Percentiles rank a stretch among this genome's conserved stretches.
Conservation (phyloP, 2,329 filamentous ascomycete genomes). For the Aspergillus ustus region DNA sequence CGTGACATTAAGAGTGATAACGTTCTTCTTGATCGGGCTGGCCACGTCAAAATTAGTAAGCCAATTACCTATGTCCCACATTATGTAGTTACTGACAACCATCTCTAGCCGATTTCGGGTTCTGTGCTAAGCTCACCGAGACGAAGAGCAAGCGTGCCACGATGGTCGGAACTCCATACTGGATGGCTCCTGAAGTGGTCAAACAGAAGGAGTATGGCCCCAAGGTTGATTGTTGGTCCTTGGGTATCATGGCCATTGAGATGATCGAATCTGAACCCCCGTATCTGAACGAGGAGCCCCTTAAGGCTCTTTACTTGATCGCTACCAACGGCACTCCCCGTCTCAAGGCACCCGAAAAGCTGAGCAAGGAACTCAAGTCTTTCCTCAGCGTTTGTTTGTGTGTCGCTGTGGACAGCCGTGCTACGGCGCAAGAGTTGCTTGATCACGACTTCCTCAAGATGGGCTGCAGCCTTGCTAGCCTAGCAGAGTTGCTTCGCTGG, state of each 20-base stretch:
- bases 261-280: slow-evolving; percentile 99
- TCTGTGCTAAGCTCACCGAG: slow-evolving; percentile 97
- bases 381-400: slow-evolving; percentile 96
- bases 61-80: slow-evolving; percentile 30
- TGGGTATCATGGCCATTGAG: slow-evolving; percentile 99
- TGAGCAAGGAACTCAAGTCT: slow-evolving; percentile 96
- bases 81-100: slow-evolving; percentile 28
- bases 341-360: slow-evolving; percentile 96
- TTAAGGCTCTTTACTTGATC: slow-evolving; percentile 96
- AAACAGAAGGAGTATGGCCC: slow-evolving; percentile 99
- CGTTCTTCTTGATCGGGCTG: slow-evolving; percentile 88
- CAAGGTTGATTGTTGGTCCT: slow-evolving; percentile 98
- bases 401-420: slow-evolving; percentile 92
- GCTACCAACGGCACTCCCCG: slow-evolving; percentile 96
- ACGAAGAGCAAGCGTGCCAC: slow-evolving; percentile 96
- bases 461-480: slow-evolving; percentile 79
- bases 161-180: slow-evolving; percentile 99
- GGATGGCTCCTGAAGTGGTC: slow-evolving; percentile 99
- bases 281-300: slow-evolving; percentile 95
- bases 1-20: slow-evolving; percentile 99
- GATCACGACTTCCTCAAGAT: slow-evolving; percentile 93
- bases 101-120: slow-evolving; percentile 89
- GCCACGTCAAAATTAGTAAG: slow-evolving; percentile 97
- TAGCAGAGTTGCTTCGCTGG: slow-evolving; percentile 83
- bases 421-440: slow-evolving; percentile 86